phyloP scores from a whole-genome alignment of 2,329 filamentous ascomycete genomes.

The Lachnellula arida region DNA sequence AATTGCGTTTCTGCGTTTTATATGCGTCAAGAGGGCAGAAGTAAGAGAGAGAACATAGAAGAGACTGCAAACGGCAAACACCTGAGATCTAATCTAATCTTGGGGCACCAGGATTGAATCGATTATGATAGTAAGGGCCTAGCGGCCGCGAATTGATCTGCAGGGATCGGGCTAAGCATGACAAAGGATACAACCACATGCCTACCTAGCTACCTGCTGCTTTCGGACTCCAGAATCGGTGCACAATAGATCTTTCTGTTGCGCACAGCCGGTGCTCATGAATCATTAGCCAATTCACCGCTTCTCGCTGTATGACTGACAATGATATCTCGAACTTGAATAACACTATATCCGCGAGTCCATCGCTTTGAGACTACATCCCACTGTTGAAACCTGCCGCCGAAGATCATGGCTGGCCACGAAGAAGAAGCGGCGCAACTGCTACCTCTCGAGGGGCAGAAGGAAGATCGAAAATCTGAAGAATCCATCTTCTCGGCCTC shows the following conservation, averaged over 20 bases:
- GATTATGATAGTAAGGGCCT: too few relatives aligned
- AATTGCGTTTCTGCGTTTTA: too few relatives aligned
- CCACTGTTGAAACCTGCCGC: slow-evolving; percentile 19
- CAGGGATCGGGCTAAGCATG: neutral
- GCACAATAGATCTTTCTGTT: neutral
- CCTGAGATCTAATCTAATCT: too few relatives aligned
- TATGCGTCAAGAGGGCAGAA: too few relatives aligned
- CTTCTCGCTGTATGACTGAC: neutral
- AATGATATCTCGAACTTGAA: neutral
- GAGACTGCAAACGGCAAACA: too few relatives aligned
- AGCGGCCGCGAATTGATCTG: neutral
- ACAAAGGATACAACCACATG: neutral
- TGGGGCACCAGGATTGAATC: too few relatives aligned
- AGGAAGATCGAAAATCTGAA: slow-evolving; percentile 21
- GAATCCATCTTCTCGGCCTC: slow-evolving; percentile 70
- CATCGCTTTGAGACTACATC: slow-evolving; percentile 16
- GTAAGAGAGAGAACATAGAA: too few relatives aligned
- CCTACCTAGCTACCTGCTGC: neutral
- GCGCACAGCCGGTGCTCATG: neutral
- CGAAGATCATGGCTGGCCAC: slow-evolving; percentile 28
- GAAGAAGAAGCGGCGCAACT: slow-evolving; percentile 27
- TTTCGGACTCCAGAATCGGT: neutral
- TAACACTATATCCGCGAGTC: neutral
- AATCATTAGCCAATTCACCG: neutral
- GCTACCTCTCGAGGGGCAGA: slow-evolving; percentile 19